Conservation (phyloP, 768 basidiomycete genomes). For the Auricularia auricula-judae region DNA sequence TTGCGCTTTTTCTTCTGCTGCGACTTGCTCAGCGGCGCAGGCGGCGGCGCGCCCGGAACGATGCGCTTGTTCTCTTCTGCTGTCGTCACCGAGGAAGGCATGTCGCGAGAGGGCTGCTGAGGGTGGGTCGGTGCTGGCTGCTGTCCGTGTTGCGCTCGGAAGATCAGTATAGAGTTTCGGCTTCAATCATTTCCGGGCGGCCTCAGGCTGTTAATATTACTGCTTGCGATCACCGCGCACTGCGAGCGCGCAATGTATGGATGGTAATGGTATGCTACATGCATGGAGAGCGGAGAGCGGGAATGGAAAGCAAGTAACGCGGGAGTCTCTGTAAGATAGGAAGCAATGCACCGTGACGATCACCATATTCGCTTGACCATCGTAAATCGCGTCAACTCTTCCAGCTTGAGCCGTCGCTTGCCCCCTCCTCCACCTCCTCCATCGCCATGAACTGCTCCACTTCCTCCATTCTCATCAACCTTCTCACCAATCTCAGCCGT, state of each 20-base stretch:
- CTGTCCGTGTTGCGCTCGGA: no score
- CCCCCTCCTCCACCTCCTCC: slow-evolving; percentile 21
- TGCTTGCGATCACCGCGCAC: no score
- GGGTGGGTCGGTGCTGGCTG: no score
- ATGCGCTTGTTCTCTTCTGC: slow-evolving; percentile 22
- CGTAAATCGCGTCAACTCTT: slow-evolving; percentile 87
- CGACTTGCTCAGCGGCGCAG: slow-evolving; percentile 45
- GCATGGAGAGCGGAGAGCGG: no score
- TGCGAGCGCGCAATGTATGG: no score
- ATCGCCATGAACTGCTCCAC: slow-evolving; percentile 13
- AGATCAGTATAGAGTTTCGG: no score
- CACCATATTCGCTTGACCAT: slow-evolving; percentile 92
- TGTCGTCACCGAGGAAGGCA: no score
- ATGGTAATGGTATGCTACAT: no score
- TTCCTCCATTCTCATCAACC: slow-evolving; percentile 9
- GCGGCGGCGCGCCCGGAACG: slow-evolving; percentile 70
- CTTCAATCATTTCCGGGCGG: no score
- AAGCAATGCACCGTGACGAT: slow-evolving; percentile 1
- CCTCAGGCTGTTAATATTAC: no score
- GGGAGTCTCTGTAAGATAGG: background rate
- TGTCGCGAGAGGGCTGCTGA: no score
- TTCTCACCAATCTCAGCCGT: slow-evolving; percentile 66
- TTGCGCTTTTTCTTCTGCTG: slow-evolving; percentile 57
- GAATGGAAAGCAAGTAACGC: background rate
- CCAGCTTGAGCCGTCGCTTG: slow-evolving; percentile 59